Percentiles rank a stretch among this genome's conserved stretches.
Evolutionary conservation across 1,284 basidiomycete species (phyloP).

Genomic region (Boletus smithii): DNA sequence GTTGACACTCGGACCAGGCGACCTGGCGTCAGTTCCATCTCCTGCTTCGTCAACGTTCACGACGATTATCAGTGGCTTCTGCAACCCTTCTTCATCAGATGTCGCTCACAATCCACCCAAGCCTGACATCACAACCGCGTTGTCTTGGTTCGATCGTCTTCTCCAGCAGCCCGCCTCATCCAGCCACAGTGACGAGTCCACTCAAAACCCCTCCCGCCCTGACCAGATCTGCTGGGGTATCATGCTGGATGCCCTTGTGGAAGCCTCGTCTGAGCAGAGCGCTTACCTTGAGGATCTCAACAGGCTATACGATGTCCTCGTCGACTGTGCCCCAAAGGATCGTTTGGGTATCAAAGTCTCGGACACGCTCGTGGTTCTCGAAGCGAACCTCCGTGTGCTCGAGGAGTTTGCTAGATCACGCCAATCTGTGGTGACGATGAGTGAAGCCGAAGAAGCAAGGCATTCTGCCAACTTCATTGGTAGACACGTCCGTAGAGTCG

Average conservation of each 20-base stretch:
- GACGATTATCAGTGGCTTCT: conserved; percentile 67
- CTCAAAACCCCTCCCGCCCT: conserved; percentile 48
- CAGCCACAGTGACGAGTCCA: conserved; percentile 38
- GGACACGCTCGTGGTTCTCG: conserved; percentile 36
- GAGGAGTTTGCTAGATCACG: conserved; percentile 23
- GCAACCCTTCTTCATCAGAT: conserved; percentile 31
- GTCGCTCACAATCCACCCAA: conserved; percentile 3
- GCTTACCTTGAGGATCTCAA: conserved; percentile 55
- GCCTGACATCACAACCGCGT: conserved; percentile 63
- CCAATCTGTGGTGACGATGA: conserved; percentile 7
- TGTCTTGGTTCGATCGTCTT: conserved; percentile 69
- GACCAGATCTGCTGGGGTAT: conserved; percentile 47
- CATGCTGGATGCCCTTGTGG: conserved; percentile 54
- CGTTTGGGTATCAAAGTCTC: conserved; percentile 33
- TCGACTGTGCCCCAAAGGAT: conserved; percentile 35
- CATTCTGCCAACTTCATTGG: conserved; percentile 23
- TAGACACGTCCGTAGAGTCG: conserved; percentile 9
- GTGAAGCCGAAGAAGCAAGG: conserved; percentile 13
- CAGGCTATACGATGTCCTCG: conserved; percentile 43
- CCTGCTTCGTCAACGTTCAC: conserved; percentile 65
- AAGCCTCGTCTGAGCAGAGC: conserved; percentile 24
- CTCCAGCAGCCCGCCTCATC: conserved; percentile 43
- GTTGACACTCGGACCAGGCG: conserved; percentile 20
- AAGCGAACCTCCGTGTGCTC: conserved; percentile 41
- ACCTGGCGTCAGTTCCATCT: conserved; percentile 45